A percentile compares a stretch with the other conserved stretches of the same genome.
phyloP scores from a whole-genome alignment of 2,329 filamentous ascomycete genomes.

The Ceratocystis destructans region DNA sequence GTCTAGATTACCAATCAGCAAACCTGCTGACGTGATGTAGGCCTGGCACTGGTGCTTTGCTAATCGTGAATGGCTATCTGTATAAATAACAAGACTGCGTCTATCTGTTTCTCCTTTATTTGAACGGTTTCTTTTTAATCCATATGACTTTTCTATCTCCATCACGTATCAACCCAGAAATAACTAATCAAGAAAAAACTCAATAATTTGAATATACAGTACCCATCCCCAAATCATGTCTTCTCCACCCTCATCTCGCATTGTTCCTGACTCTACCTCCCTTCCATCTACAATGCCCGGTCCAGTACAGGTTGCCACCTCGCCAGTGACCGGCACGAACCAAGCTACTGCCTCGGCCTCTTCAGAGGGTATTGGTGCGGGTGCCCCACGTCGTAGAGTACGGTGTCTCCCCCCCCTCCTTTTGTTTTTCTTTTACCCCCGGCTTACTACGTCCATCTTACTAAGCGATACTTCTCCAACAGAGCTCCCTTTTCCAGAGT shows the following conservation, averaged over 20 bases:
- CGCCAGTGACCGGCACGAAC: not conserved
- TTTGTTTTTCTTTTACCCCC: not conserved
- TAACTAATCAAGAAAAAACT: too few species aligned
- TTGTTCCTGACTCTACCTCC: not conserved
- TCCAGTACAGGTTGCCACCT: not conserved
- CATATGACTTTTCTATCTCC: too few species aligned
- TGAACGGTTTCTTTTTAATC: too few species aligned
- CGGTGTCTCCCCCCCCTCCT: not conserved
- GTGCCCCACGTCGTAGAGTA: not conserved
- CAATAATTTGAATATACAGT: not conserved
- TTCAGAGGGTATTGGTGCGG: not conserved
- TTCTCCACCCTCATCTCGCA: not conserved
- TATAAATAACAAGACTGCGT: not conserved
- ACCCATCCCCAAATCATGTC: not conserved
- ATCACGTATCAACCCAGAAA: too few species aligned
- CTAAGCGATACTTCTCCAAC: not conserved
- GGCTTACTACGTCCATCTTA: not conserved
- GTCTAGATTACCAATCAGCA: too few species aligned
- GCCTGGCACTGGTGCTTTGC: not conserved
- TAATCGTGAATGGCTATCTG: not conserved
- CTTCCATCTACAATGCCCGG: not conserved
- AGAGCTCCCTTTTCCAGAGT: slow-evolving; percentile 31
- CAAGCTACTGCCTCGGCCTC: not conserved
- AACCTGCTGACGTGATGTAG: not conserved
- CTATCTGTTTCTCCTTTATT: too few species aligned